Evolutionary conservation across 2,329 filamentous ascomycete species (phyloP), one percentile per base, ranked within the genome.

Genomic region (Parastagonospora nodorum): DNA sequence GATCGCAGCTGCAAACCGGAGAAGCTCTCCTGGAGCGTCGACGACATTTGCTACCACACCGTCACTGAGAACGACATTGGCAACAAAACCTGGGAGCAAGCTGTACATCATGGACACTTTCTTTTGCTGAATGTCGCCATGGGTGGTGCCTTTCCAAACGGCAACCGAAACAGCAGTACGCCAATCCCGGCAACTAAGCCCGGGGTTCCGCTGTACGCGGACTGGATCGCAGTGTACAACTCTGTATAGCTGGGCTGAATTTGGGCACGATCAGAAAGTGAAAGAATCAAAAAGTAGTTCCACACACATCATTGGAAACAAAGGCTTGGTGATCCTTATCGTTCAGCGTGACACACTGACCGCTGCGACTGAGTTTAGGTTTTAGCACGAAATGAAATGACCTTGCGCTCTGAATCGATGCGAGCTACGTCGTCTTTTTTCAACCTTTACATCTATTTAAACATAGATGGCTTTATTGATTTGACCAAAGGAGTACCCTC

Each of bases 201-300:
- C 4, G 50, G 45, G 4, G 29, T 33, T 8, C 40, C 44, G 2
- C 33, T 52, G 14, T 48, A 35, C 11, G 50, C 42, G n/a, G 50
- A 52, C 33, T 52, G 50, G 50, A 40, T 52, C 12, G 50, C 50
- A 9, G 50, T 52, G 12, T 52, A 48, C 30, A 48, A 52, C 29
- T 52, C 50, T 8, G 28, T 44, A 11, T 50, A 19, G 27, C 4
- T 28, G 19, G 4, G 11, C 9, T 31, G n/a, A 12, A 28, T n/a
- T 27, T n/a, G 3, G 10, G 8, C 15, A 8, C 10, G 16, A 42
- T 1, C 4, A 30, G 9, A 5, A 30, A 14, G 39, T 8, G 19
- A 24, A 24, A 5, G 19, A 24, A 24, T 24, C 5, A 24, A 24
- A 5, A 24, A 24, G 19, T 24, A 5, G 19, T 24, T 24, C 5